Percentiles rank a stretch among this genome's conserved stretches.
Evolutionary conservation across 179 eudicot genomes (phyloP).

Genomic region (Corrigiola litoralis): DNA sequence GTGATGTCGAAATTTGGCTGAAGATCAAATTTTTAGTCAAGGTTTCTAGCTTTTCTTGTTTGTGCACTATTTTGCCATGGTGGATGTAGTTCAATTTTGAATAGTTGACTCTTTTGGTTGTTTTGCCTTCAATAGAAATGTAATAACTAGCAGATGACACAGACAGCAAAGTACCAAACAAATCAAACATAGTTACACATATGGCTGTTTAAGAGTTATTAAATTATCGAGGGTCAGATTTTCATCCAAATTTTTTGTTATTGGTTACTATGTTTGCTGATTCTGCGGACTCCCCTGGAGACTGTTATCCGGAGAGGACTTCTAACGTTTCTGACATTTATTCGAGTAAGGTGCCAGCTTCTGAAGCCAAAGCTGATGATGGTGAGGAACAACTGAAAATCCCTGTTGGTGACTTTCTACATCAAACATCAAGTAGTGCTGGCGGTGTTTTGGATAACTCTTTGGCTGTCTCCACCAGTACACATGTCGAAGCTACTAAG

Average conservation of each 20-base stretch:
- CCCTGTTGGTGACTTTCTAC: conserved; percentile 1
- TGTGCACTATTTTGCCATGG: too few relatives aligned
- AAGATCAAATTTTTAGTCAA: neutral
- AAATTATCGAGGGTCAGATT: conserved; percentile 14
- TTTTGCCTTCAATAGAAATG: conserved; percentile 7
- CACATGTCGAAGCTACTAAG: conserved; percentile 18
- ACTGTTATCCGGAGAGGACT: neutral
- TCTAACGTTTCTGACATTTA: conserved; percentile 2
- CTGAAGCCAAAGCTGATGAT: neutral
- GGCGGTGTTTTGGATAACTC: conserved; percentile 16
- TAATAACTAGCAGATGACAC: neutral
- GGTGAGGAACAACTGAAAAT: neutral
- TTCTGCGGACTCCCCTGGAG: conserved; percentile 18
- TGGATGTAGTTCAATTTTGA: neutral
- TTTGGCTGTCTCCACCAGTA: conserved; percentile 15
- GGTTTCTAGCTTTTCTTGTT: neutral
- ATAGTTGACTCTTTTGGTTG: conserved; percentile 2
- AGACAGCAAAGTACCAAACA: neutral
- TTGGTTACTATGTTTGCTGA: conserved; percentile 6
- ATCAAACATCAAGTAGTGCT: conserved; percentile 11
- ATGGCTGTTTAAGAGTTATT: neutral
- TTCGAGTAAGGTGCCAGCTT: conserved; percentile 15
- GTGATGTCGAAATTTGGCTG: neutral
- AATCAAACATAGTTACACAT: neutral
- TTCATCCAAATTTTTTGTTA: conserved; percentile 1